Base-by-base conservation (phyloP, 2,329 filamentous ascomycete species). In the Hymenoscyphus repandus region DNA sequence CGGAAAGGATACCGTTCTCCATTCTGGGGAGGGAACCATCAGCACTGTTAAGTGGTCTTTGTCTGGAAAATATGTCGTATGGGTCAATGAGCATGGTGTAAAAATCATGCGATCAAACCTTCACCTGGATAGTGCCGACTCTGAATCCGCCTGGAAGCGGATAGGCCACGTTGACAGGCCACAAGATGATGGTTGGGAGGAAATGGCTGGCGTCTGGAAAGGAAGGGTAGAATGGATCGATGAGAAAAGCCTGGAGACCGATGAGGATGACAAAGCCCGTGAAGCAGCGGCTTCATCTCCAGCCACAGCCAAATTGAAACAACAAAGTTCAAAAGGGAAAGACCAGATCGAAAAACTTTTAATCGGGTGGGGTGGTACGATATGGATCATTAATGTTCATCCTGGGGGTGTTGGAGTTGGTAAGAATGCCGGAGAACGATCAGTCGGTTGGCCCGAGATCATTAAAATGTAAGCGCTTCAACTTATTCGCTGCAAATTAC, bases 121-220 rank as follows among this genome's bases (percentile, higher is more conserved):
- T 17, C 82, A 91, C 59, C 76, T 96, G 5, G 89, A 95, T 5
- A 83, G 75, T 55, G 77, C 78, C 11, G 86, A 95, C 63, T 73
- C 78, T 1, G 91, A 96, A 13, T 84, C 86, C 58, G 89, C 91
- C 2, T 99, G 95, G 95, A 95, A 93, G 68, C 80, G 92, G 9
- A 89, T 99, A 56, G 91, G 89, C 20, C 92, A 97, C 65, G 85
- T 95, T 53, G 90, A 95, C 64, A 82, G 90, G 39, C 93, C 93
- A 1, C 88, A 90, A 62, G 87, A 86, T 5, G 83, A 86, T 7
- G 84, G 86, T 50, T 97, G 93, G 90, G 90, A 96, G 59, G 90
- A 95, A 38, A 96, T 99, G 91, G 91, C 91, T 0, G 82, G 87
- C 42, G 89, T 96, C 3, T 97, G 93, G 91, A 96, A 92, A 71